Evolutionary conservation across 768 basidiomycete genomes (phyloP), one percentile per base, ranked within the genome.

Genomic region (Trametes gibbosa): DNA sequence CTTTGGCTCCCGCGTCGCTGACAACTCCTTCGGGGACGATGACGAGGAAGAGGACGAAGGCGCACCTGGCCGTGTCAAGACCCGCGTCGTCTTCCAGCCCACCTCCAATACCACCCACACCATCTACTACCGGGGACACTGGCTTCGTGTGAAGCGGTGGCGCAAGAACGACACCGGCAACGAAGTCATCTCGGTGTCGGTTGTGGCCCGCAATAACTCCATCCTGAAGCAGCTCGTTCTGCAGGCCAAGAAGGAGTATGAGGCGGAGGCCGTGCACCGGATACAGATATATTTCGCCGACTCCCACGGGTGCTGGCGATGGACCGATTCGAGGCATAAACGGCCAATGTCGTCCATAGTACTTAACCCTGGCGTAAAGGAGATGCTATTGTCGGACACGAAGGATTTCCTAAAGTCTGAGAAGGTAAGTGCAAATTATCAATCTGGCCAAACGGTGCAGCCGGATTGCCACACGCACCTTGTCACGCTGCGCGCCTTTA

Each of bases 281-380:
- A 91, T 95, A 62, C 90, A 92, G 71, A 91, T 95, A 34, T 93
- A 92, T 70, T 92, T 92, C 69, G 90, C 92, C 16, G 92, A 94
- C 72, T 87, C 87, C 5, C 89, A 92, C 70, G 91, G 90, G 32
- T 85, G 84, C 49, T 95, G 92, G 92, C 79, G 91, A 37, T 92
- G 88, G 85, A 90, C 90, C 0, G 92, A 92, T 72, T 89, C 88
- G 19, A 77, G 91, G 50, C 89, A 92, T 74, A 94, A 94, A 74
- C 83, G 92, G 19, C 92, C 92, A n/a, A 82, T 95, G 79, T 83
- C 82, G 13, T 90, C 87, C 67, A 93, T 94, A 66, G 92, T 95
- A 6, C 80, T 94, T 58, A 90, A 92, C 66, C 87, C 86, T 0
- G 92, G 92, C 51, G 90, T 93, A 42, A 93, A 92, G 73, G 92